Conservation (phyloP, 2,329 filamentous ascomycete species). For the Coniochaeta pulveracea region DNA sequence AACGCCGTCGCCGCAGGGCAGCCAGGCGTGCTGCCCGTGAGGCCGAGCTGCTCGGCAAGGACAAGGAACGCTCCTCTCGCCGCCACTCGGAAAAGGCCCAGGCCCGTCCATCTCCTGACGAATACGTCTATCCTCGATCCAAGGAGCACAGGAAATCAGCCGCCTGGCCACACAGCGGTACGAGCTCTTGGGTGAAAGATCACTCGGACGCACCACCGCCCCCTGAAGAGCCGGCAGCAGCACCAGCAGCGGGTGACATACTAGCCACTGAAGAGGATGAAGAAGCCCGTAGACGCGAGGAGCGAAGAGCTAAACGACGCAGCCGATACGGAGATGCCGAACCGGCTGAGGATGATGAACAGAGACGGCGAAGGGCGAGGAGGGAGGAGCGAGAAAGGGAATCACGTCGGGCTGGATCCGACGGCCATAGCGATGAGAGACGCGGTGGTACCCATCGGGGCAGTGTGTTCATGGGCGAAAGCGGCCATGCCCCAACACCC, state of each 20-base stretch:
- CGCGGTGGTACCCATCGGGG: constrained; percentile 27
- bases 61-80: constrained; percentile 18
- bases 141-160: constrained; percentile 19
- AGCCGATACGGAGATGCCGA: constrained; percentile 29
- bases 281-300: constrained; percentile 38
- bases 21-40: constrained; percentile 33
- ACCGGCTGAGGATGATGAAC: constrained; percentile 18
- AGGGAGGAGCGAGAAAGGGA: constrained; percentile 15
- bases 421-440: constrained; percentile 22
- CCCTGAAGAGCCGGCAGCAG: constrained; percentile 23
- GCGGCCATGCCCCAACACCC: too few relatives aligned
- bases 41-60: constrained; percentile 16
- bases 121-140: constrained; percentile 31
- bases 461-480: constrained; percentile 30
- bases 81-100: constrained; percentile 28
- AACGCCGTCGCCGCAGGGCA: constrained; percentile 41
- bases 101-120: constrained; percentile 17
- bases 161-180: constrained; percentile 50
- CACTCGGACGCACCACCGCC: constrained; percentile 51
- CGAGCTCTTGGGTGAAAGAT: constrained; percentile 56
- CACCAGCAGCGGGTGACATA: constrained; percentile 21
- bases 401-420: constrained; percentile 15
- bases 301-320: constrained; percentile 31
- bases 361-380: constrained; percentile 15
- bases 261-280: constrained; percentile 34